These are phyloP conservation scores for Myriosclerotinia duriaeana DNA, from an alignment of 2,329 filamentous ascomycete genomes.

Conservation along the genomic window DNA sequence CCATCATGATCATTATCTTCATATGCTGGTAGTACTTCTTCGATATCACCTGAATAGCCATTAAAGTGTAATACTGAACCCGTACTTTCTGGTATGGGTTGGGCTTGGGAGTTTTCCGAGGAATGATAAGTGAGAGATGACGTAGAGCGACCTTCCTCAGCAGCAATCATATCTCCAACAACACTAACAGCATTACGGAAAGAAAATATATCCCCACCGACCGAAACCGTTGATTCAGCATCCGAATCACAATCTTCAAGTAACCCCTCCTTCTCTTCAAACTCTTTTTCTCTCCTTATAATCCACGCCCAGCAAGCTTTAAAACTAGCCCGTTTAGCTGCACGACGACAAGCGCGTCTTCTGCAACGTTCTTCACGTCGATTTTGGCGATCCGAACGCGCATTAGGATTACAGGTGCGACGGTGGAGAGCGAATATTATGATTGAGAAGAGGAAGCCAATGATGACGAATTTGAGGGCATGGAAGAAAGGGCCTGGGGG, in stretches of 20 bases:
- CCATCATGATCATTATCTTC: slow-evolving; percentile 19
- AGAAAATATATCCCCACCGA: slow-evolving; percentile 33
- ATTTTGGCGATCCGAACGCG: slow-evolving; percentile 27
- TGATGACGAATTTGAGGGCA: slow-evolving; percentile 30
- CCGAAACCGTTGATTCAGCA: slow-evolving; percentile 31
- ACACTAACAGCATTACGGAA: slow-evolving; percentile 33
- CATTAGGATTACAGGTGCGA: slow-evolving; percentile 27
- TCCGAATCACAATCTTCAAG: slow-evolving; percentile 30
- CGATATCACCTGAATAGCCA: not conserved
- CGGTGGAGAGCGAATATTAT: slow-evolving; percentile 32
- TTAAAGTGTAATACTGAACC: not conserved
- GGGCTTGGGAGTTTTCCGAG: not conserved
- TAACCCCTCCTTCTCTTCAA: slow-evolving; percentile 33
- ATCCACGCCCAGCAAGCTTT: slow-evolving; percentile 26
- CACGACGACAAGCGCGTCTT: slow-evolving; percentile 28
- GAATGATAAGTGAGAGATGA: not conserved
- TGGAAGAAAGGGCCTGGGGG: slow-evolving; percentile 22
- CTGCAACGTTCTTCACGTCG: slow-evolving; percentile 30
- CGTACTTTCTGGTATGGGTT: not conserved
- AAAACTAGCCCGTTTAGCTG: slow-evolving; percentile 29
- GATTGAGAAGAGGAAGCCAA: slow-evolving; percentile 35
- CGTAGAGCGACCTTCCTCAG: slow-evolving; percentile 20
- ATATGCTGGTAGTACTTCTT: slow-evolving; percentile 20
- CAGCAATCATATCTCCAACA: slow-evolving; percentile 33
- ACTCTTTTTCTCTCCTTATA: slow-evolving; percentile 25